Evolutionary conservation across 495 filamentous ascomycete species (phyloP), one percentile per base, ranked within the genome.

Genomic region (Daldinia childiae): DNA sequence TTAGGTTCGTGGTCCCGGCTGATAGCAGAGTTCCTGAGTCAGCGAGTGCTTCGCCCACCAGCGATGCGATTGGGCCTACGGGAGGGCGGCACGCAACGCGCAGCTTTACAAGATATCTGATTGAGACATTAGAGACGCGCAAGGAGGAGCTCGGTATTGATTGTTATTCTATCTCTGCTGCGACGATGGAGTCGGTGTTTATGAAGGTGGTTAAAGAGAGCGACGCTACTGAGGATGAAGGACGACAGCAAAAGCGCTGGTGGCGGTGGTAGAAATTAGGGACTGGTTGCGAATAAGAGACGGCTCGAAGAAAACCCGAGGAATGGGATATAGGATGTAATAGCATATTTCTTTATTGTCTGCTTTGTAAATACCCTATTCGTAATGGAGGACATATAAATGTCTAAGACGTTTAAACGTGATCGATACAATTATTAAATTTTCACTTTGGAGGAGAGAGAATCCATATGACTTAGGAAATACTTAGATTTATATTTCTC

Each of bases 151-250:
- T 92, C 30, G 89, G 89, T 0, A 79, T 92, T 11, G 87, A 89
- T 74, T 88, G 89, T 75, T 93, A 91, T 72, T 88, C 87, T 41
- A 88, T 92, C 50, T 87, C 84, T 17, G 89, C 88, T 64, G 90
- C 90, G 29, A 92, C 89, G 6, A 81, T 93, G 69, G 91, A 93
- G 79, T 89, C 92, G 72, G 90, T 93, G 1, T 93, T 93, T 77
- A 80, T 93, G 78, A 87, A 79, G 51, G 90, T 93, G 73, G 90
- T 92, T 3, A 84, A 84, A 45, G 87, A 87, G 79, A 87, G 90
- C 77, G 82, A 89, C 76, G 85, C 91, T 14, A 79, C 83, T 50
- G 91, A 93, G 74, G 90, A 92, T 79, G 88, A 76, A 26, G 75
- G 73, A 24, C 50, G 56, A 9, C 64, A 74, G 68, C 62, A 52